These are phyloP conservation scores for Serendipita sp. DNA, from an alignment of 768 basidiomycete species.

Conservation along the genomic window DNA sequence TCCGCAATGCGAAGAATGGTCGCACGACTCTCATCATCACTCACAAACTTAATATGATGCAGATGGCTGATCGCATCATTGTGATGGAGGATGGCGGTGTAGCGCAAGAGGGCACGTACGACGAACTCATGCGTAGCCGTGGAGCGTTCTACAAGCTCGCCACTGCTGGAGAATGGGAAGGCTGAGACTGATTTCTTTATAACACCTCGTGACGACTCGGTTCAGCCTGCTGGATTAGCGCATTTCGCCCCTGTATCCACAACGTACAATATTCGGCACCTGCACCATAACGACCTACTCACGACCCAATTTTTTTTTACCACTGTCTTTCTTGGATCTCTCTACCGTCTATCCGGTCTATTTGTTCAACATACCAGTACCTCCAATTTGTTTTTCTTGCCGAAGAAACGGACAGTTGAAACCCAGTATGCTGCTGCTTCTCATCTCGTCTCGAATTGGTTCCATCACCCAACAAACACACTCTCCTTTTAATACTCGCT, in stretches of 20 bases:
- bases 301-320: not conserved
- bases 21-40: constrained; percentile 85
- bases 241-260: not conserved
- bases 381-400: too few species aligned
- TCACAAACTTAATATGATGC: constrained; percentile 83
- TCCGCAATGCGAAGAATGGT: constrained; percentile 43
- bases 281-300: not conserved
- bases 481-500: not conserved
- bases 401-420: too few species aligned
- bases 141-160: constrained; percentile 69
- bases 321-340: not conserved
- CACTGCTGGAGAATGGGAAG: constrained; percentile 55
- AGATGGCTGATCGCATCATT: constrained; percentile 77
- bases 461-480: not conserved
- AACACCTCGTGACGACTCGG: not conserved
- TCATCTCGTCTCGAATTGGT: not conserved
- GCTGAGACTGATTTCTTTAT: not conserved
- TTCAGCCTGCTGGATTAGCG: not conserved
- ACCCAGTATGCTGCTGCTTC: not conserved
- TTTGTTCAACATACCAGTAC: not conserved
- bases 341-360: not conserved
- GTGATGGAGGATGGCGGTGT: constrained; percentile 65
- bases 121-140: constrained; percentile 44
- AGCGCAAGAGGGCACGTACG: constrained; percentile 64
- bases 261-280: not conserved